Evolutionary conservation across 202 grass and related monocot species (phyloP).

Genomic region (Dendrocalamus latiflorus): DNA sequence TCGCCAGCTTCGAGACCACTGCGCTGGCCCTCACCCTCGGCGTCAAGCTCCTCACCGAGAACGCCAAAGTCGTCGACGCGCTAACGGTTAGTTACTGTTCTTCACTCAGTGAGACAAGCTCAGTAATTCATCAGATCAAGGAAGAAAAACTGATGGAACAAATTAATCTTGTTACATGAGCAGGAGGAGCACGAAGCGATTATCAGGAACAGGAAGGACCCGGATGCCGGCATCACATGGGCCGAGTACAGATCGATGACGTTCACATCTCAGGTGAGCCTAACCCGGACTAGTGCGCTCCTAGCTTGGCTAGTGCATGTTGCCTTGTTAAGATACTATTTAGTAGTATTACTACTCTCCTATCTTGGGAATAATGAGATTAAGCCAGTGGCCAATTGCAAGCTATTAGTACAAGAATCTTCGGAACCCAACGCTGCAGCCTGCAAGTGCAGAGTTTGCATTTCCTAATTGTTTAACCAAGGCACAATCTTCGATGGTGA

Average conservation of each 20-base stretch:
- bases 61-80: slow-evolving; percentile 57
- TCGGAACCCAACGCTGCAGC: slow-evolving; percentile 16
- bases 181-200: slow-evolving; percentile 86
- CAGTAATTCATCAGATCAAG: not conserved
- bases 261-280: slow-evolving; percentile 68
- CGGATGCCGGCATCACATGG: slow-evolving; percentile 59
- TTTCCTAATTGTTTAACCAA: not conserved
- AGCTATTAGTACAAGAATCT: slow-evolving; percentile 25
- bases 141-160: not conserved
- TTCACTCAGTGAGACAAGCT: not conserved
- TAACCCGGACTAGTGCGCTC: slow-evolving; percentile 1
- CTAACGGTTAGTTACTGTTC: slow-evolving; percentile 37
- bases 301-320: slow-evolving; percentile 22
- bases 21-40: slow-evolving; percentile 78
- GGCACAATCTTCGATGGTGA: not conserved
- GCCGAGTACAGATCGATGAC: slow-evolving; percentile 85
- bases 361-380: slow-evolving; percentile 1
- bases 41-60: slow-evolving; percentile 73
- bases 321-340: not conserved
- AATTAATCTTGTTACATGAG: slow-evolving; percentile 20
- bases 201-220: slow-evolving; percentile 53
- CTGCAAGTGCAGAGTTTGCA: slow-evolving; percentile 12
- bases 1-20: slow-evolving; percentile 89
- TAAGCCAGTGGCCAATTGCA: not conserved
- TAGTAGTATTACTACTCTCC: not conserved